A percentile compares a stretch with the other conserved stretches of the same genome.
phyloP scores from a whole-genome alignment of 1,284 basidiomycete genomes.

The Leccinum pachyderme region DNA sequence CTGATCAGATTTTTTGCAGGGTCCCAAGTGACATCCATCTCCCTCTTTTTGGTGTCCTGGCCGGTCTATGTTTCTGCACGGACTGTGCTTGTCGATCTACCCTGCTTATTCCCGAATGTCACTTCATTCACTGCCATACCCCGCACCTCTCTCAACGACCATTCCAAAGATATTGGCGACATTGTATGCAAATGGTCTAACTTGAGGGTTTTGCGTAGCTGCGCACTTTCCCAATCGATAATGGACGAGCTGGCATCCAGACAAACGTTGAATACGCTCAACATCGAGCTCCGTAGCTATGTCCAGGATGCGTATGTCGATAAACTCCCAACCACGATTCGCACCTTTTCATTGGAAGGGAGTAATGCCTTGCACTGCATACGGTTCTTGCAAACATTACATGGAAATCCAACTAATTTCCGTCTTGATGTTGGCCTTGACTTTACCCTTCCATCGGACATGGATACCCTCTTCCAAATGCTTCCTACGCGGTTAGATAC shows the following conservation, averaged over 20 bases:
- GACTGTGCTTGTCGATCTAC: constrained; percentile 8
- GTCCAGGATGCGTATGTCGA: not conserved
- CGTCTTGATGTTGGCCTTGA: constrained; percentile 9
- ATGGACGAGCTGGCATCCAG: constrained; percentile 11
- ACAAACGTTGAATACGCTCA: constrained; percentile 8
- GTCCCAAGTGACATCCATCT: constrained; percentile 6
- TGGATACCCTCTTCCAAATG: constrained; percentile 8
- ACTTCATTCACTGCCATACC: constrained; percentile 14
- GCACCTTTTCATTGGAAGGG: constrained; percentile 7
- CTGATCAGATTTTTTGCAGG: constrained; percentile 15
- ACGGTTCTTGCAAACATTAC: constrained; percentile 8
- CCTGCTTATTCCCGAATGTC: constrained; percentile 13
- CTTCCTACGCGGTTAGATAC: constrained; percentile 6
- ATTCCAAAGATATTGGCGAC: constrained; percentile 7
- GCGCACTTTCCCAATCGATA: constrained; percentile 12
- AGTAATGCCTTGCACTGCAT: constrained; percentile 5
- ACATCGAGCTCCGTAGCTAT: constrained; percentile 7
- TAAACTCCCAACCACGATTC: constrained; percentile 3
- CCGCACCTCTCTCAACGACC: constrained; percentile 5
- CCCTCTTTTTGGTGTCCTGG: constrained; percentile 12
- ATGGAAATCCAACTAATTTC: constrained; percentile 2
- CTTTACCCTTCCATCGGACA: constrained; percentile 2
- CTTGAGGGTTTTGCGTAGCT: constrained; percentile 6
- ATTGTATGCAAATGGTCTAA: constrained; percentile 13
- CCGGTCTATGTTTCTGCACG: constrained; percentile 1